Conservation (phyloP, 768 basidiomycete genomes). For the Termitomyces sp. region DNA sequence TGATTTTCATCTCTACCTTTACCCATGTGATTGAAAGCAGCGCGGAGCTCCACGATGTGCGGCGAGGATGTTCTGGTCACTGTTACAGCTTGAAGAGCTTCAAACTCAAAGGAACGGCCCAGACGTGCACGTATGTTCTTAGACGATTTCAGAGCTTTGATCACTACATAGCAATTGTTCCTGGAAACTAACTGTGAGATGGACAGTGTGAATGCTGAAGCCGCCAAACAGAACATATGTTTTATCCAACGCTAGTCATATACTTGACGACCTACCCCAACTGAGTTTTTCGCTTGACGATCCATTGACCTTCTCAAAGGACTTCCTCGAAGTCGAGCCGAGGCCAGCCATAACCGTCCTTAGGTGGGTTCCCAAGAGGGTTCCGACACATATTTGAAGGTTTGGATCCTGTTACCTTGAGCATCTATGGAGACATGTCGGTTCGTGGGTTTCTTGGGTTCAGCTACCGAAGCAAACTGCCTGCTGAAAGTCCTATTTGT, state of each 20-base stretch:
- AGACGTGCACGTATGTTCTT: background rate
- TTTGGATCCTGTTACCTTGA: background rate
- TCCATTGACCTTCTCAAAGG: background rate
- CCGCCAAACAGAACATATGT: background rate
- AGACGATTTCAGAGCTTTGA: background rate
- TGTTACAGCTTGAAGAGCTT: background rate
- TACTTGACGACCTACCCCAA: background rate
- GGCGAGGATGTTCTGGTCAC: background rate
- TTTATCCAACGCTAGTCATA: background rate
- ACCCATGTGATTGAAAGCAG: background rate
- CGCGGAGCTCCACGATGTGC: background rate
- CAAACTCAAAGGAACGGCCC: background rate
- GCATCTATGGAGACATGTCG: background rate
- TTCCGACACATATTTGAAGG: background rate
- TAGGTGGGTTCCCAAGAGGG: background rate
- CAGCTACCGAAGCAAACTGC: background rate
- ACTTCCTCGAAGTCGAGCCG: background rate
- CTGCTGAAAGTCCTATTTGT: background rate
- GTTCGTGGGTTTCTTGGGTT: background rate
- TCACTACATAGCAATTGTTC: background rate
- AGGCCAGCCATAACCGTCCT: background rate
- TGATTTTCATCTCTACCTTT: background rate
- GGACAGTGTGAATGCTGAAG: background rate
- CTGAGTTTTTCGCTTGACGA: background rate
- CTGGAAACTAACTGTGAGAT: background rate